Evolutionary conservation across 2,329 filamentous ascomycete species (phyloP).

Genomic region (Monosporascus sp.): DNA sequence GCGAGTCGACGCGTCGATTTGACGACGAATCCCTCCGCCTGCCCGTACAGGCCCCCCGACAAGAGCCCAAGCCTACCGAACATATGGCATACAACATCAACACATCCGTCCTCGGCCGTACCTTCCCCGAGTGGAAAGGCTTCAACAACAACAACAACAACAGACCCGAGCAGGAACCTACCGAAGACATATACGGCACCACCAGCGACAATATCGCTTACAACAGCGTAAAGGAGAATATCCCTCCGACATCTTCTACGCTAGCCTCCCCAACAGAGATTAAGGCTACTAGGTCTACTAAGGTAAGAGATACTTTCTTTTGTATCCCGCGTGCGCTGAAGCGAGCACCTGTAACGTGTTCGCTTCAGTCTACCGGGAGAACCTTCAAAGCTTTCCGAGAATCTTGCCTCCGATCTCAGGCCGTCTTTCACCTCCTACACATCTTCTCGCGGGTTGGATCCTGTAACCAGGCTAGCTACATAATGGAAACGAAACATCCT

Average conservation of each 20-base stretch:
- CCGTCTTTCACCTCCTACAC: neutral
- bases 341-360: neutral
- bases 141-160: conserved; percentile 15
- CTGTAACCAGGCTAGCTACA: neutral
- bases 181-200: conserved; percentile 29
- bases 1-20: conserved; percentile 47
- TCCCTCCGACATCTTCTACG: conserved; percentile 29
- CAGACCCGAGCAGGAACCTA: conserved; percentile 10
- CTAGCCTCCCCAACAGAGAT: neutral
- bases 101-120: conserved; percentile 35
- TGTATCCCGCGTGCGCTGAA: neutral
- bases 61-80: conserved; percentile 11
- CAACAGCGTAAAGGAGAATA: conserved; percentile 41
- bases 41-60: conserved; percentile 14
- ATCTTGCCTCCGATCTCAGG: neutral
- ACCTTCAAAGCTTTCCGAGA: neutral
- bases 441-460: neutral
- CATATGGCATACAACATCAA: conserved; percentile 25
- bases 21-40: conserved; percentile 38
- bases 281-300: neutral
- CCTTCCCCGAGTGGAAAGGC: conserved; percentile 46
- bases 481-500: neutral
- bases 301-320: neutral
- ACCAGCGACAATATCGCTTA: conserved; percentile 18
- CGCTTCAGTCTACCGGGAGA: neutral